These are phyloP conservation scores for Clarireedia homoeocarpa DNA, from an alignment of 2,329 filamentous ascomycete genomes.

Conservation along the genomic window DNA sequence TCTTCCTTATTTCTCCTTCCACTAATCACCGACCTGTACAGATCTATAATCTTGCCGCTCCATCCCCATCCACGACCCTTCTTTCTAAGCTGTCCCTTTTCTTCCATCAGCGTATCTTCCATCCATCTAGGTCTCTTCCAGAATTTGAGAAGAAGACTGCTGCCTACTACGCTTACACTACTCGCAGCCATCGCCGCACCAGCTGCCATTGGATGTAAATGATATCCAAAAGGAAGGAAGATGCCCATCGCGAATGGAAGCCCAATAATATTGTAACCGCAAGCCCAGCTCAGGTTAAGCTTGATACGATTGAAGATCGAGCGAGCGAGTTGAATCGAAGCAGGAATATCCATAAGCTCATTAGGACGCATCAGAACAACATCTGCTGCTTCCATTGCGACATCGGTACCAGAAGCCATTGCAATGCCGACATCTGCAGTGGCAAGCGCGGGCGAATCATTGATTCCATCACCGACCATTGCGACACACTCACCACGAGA, in stretches of 20 bases:
- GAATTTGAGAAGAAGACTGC: conserved; percentile 74
- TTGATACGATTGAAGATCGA: conserved; percentile 90
- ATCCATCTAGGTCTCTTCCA: conserved; percentile 86
- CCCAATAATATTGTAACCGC: conserved; percentile 84
- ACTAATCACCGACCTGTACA: conserved; percentile 31
- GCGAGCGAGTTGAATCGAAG: conserved; percentile 71
- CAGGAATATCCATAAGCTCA: conserved; percentile 87
- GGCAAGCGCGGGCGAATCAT: conserved; percentile 90
- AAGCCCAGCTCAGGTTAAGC: conserved; percentile 87
- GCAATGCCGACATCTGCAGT: conserved; percentile 91
- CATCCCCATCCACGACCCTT: conserved; percentile 30
- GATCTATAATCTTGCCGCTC: conserved; percentile 36
- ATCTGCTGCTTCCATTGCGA: conserved; percentile 95
- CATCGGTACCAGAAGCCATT: conserved; percentile 86
- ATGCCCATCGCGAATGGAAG: conserved; percentile 96
- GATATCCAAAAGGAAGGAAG: conserved; percentile 81
- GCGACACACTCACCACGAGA: conserved; percentile 68
- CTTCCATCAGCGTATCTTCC: conserved; percentile 61
- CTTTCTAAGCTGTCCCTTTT: conserved; percentile 37
- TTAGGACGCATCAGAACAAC: conserved; percentile 92
- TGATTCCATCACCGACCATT: conserved; percentile 98
- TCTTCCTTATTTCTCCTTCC: conserved; percentile 38
- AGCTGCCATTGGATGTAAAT: conserved; percentile 88
- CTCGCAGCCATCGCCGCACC: conserved; percentile 90
- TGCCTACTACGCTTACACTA: conserved; percentile 82